Conservation (phyloP, 306 rosid genomes). For the Fagus crenata region DNA sequence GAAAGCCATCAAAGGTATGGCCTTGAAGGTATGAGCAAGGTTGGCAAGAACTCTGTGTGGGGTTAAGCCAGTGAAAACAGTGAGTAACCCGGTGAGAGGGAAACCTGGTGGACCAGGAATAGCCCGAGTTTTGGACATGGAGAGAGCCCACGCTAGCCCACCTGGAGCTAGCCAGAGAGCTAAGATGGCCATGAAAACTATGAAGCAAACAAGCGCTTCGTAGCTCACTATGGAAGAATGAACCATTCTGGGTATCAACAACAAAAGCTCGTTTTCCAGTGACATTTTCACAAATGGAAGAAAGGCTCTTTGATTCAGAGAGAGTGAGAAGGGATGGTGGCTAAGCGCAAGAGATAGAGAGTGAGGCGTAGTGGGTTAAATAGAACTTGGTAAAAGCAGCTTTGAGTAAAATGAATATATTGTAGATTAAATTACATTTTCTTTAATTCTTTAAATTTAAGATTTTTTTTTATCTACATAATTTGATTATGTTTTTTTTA, state of each 20-base stretch:
- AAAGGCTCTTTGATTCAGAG: not conserved
- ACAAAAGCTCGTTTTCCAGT: not conserved
- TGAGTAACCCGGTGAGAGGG: conserved; percentile 36
- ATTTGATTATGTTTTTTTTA: too few species aligned
- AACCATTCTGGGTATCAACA: conserved; percentile 4
- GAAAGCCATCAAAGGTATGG: conserved; percentile 60
- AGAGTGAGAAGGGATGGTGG: not conserved
- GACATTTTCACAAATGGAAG: not conserved
- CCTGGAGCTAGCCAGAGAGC: conserved; percentile 54
- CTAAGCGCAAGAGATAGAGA: conserved; percentile 2
- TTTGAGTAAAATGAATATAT: too few species aligned
- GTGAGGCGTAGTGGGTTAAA: conserved; percentile 27
- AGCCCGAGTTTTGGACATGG: not conserved
- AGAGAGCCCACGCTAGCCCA: conserved; percentile 65
- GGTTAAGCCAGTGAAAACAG: conserved; percentile 28
- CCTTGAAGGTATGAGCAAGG: conserved; percentile 32
- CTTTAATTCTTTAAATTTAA: too few species aligned
- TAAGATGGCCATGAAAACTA: conserved; percentile 26
- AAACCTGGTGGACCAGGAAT: conserved; percentile 70
- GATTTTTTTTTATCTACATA: too few species aligned
- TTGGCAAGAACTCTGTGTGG: conserved; percentile 49
- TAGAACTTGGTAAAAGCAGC: conserved; percentile 6
- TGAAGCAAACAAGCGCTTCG: conserved; percentile 24
- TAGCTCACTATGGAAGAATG: conserved; percentile 29
- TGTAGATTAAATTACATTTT: too few species aligned